These are phyloP conservation scores for Ambrosia trifida DNA, from an alignment of 129 eudicot species.

Conservation along the genomic window DNA sequence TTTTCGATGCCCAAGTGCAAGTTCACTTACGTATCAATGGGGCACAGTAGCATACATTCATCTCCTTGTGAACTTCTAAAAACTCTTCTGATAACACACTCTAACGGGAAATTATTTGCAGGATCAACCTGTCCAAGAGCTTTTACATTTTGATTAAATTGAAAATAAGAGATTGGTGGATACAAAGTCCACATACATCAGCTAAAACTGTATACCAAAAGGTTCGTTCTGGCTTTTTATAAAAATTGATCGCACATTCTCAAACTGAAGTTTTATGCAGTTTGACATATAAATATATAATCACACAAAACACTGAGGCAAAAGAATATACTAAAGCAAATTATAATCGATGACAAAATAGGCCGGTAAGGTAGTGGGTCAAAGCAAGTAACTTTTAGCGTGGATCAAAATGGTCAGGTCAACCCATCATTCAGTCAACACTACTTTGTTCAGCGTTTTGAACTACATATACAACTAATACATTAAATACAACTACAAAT, in stretches of 20 bases:
- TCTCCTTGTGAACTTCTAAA: slow-evolving; percentile 82
- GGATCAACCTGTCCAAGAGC: slow-evolving; percentile 78
- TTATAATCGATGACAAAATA: no score
- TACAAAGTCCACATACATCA: background rate
- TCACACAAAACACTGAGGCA: background rate
- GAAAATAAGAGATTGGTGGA: background rate
- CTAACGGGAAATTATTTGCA: slow-evolving; percentile 73
- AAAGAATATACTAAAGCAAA: background rate
- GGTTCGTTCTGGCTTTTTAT: background rate
- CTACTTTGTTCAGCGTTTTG: background rate
- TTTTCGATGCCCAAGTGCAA: slow-evolving; percentile 1
- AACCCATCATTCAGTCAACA: background rate
- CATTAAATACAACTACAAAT: background rate
- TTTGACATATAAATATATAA: background rate
- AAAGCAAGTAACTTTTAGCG: background rate
- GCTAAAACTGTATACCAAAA: slow-evolving; percentile 11
- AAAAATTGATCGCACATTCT: background rate
- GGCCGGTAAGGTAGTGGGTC: background rate
- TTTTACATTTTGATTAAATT: slow-evolving; percentile 23
- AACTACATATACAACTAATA: background rate
- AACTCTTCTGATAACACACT: slow-evolving; percentile 85
- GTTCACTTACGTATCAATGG: slow-evolving; percentile 82
- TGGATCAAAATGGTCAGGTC: background rate
- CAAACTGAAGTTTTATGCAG: background rate
- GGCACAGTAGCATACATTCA: slow-evolving; percentile 91